Conservation (phyloP, 345 rosid species). For the Lumnitzera racemosa region DNA sequence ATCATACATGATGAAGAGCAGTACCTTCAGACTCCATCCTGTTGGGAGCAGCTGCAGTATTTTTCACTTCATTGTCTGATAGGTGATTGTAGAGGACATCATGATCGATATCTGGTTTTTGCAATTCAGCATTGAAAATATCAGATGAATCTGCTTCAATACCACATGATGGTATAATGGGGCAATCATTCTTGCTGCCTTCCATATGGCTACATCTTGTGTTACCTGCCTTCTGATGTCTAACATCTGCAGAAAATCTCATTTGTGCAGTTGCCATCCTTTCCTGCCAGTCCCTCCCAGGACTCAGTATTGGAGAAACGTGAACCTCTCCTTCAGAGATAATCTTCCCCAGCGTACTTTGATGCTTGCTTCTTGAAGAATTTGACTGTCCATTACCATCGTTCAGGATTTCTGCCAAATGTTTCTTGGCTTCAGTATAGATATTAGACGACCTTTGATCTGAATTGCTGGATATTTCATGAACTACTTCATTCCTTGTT, state of each 20-base stretch:
- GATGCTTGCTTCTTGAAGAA: conserved; percentile 31
- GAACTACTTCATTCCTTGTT: conserved; percentile 21
- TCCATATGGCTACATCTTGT: too few species aligned
- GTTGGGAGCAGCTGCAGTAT: conserved; percentile 9
- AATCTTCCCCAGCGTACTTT: conserved; percentile 63
- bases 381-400: conserved; percentile 35
- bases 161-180: too few species aligned
- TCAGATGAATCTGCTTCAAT: conserved; percentile 3
- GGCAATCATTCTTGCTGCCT: too few species aligned
- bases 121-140: conserved; percentile 10
- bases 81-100: conserved; percentile 15
- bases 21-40: conserved; percentile 44
- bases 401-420: conserved; percentile 69
- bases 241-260: conserved; percentile 19
- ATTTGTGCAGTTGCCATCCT: conserved; percentile 33
- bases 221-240: conserved; percentile 12
- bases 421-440: conserved; percentile 80
- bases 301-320: conserved; percentile 48
- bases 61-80: conserved; percentile 26
- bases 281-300: conserved; percentile 46
- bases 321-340: conserved; percentile 66
- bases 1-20: neutral
- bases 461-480: conserved; percentile 22
- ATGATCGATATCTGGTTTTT: conserved; percentile 15
- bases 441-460: conserved; percentile 47